phyloP scores from a whole-genome alignment of 768 basidiomycete genomes.

The Guyanaporus albipodus region DNA sequence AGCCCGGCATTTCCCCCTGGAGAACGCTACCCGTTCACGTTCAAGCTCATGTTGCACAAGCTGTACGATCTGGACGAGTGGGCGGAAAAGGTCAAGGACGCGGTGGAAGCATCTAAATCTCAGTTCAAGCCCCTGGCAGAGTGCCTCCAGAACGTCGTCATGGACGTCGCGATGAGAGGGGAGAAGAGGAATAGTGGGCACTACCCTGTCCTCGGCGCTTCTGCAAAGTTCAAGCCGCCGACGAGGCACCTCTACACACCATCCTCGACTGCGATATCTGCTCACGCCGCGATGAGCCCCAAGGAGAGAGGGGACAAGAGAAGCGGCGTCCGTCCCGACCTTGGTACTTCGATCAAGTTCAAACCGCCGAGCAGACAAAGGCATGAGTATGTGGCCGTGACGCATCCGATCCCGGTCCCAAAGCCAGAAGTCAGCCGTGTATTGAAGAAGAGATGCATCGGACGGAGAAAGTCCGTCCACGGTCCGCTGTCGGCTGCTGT shows the following conservation, averaged over 20 bases:
- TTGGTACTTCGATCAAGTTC: neutral
- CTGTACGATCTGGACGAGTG: constrained; percentile 60
- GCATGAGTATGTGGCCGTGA: neutral
- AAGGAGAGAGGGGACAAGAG: constrained; percentile 11
- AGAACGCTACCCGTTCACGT: constrained; percentile 52
- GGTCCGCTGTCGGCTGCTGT: constrained; percentile 29
- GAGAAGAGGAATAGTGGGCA: neutral
- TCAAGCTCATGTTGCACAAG: constrained; percentile 65
- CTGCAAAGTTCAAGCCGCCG: constrained; percentile 12
- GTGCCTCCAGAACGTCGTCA: constrained; percentile 16
- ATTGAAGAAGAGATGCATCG: constrained; percentile 55
- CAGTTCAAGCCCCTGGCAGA: constrained; percentile 56
- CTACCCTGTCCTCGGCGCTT: constrained; percentile 18
- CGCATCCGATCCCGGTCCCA: neutral
- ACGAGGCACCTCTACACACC: neutral
- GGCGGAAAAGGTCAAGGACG: constrained; percentile 50
- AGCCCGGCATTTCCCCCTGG: constrained; percentile 41
- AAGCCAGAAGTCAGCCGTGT: constrained; percentile 27
- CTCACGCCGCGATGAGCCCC: constrained; percentile 1
- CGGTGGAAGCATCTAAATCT: constrained; percentile 49
- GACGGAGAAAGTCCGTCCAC: constrained; percentile 44
- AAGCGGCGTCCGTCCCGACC: neutral
- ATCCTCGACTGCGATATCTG: constrained; percentile 1
- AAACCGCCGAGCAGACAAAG: neutral
- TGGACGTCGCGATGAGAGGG: constrained; percentile 8